phyloP scores from a whole-genome alignment of 768 basidiomycete species.

The Amanita pallidorosea region DNA sequence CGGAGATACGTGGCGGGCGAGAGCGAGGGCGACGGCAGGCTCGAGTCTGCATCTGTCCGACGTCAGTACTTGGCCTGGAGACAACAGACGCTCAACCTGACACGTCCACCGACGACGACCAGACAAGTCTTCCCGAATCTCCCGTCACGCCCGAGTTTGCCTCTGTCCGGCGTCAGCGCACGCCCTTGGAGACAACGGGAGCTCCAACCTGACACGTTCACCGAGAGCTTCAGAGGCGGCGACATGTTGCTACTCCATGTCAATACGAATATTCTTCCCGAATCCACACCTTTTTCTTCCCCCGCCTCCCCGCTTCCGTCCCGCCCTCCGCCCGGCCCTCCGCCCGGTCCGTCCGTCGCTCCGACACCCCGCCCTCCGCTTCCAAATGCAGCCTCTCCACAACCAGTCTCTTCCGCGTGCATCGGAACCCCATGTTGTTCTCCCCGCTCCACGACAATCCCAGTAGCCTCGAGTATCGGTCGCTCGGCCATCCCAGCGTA shows the following conservation, averaged over 20 bases:
- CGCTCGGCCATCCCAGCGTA: constrained; percentile 67
- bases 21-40: constrained; percentile 19
- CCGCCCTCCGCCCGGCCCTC: constrained; percentile 23
- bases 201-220: not conserved
- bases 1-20: constrained; percentile 14
- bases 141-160: not conserved
- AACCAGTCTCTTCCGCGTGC: constrained; percentile 76
- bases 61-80: not conserved
- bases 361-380: constrained; percentile 75
- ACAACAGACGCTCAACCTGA: not conserved
- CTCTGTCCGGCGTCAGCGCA: not conserved
- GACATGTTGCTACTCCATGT: not conserved
- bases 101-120: not conserved
- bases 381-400: constrained; percentile 89
- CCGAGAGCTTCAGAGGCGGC: not conserved
- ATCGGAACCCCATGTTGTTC: constrained; percentile 93
- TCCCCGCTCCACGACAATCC: constrained; percentile 81
- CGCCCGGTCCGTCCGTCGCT: constrained; percentile 54
- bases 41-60: not conserved
- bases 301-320: constrained; percentile 6
- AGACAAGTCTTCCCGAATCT: too few relatives aligned
- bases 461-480: constrained; percentile 74
- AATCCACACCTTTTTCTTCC: constrained; percentile 62
- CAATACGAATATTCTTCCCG: constrained; percentile 11
- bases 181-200: not conserved